phyloP scores from a whole-genome alignment of 805 yeast species.

The Lachancea nothofagi region DNA sequence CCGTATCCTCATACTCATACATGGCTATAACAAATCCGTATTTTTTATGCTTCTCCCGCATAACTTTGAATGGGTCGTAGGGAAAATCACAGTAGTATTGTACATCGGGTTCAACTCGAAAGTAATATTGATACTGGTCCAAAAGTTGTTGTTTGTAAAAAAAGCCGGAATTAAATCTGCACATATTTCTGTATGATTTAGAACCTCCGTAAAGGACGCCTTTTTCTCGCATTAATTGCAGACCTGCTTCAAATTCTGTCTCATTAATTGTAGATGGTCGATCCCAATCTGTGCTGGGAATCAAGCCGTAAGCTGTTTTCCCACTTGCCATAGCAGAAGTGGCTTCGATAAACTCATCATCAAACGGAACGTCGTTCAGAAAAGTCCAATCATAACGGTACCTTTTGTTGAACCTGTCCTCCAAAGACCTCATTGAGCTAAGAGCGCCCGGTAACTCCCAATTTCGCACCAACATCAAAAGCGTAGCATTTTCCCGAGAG shows the following conservation, averaged over 20 bases:
- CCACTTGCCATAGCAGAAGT: conserved; percentile 60
- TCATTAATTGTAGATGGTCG: conserved; percentile 66
- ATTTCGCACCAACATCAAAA: conserved; percentile 83
- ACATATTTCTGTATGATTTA: conserved; percentile 82
- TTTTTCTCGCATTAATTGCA: conserved; percentile 40
- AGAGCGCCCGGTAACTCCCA: conserved; percentile 72
- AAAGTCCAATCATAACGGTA: conserved; percentile 76
- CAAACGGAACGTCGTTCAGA: conserved; percentile 67
- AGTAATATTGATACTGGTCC: conserved; percentile 76
- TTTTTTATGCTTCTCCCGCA: conserved; percentile 69
- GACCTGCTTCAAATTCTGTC: conserved; percentile 43
- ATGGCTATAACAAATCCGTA: conserved; percentile 86
- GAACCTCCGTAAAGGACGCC: conserved; percentile 62
- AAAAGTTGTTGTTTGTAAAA: conserved; percentile 77
- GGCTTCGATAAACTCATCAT: conserved; percentile 53
- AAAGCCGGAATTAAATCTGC: conserved; percentile 87
- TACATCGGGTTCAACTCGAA: conserved; percentile 93
- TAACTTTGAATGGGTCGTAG: conserved; percentile 78
- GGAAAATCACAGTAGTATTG: conserved; percentile 79
- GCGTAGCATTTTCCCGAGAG: conserved; percentile 58
- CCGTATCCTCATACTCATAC: conserved; percentile 77
- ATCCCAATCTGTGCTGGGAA: conserved; percentile 71
- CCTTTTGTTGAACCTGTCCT: conserved; percentile 64
- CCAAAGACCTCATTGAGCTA: conserved; percentile 67
- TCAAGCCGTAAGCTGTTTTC: conserved; percentile 57